phyloP scores from a whole-genome alignment of 208 protist genomes.

The Trypanosoma platydactyli region DNA sequence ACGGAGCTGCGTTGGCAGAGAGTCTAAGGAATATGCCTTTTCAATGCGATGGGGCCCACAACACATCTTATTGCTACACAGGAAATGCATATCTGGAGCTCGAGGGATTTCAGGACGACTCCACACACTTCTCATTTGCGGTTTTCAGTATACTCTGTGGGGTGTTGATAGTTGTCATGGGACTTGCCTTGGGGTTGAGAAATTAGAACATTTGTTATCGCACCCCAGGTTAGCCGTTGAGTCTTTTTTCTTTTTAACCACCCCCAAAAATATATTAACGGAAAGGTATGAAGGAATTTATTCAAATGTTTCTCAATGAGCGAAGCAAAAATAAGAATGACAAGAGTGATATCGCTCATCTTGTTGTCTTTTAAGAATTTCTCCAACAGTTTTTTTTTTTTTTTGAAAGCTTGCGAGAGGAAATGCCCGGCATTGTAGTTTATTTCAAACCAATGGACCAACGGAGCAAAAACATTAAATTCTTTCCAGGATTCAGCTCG shows the following conservation, averaged over 20 bases:
- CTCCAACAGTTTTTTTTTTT: not conserved
- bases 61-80: slow-evolving; percentile 73
- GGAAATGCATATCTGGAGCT: slow-evolving; percentile 47
- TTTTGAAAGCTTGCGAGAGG: too few relatives aligned
- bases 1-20: slow-evolving; percentile 54
- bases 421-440: too few relatives aligned
- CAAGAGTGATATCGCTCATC: not conserved
- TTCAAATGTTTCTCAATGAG: too few relatives aligned
- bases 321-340: not conserved
- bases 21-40: slow-evolving; percentile 41
- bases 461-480: too few relatives aligned
- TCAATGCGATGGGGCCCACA: slow-evolving; percentile 52
- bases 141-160: slow-evolving; percentile 14
- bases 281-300: too few relatives aligned
- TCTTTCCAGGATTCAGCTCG: too few relatives aligned
- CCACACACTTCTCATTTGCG: slow-evolving; percentile 25
- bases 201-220: not conserved
- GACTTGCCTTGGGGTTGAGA: slow-evolving; percentile 19
- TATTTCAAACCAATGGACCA: too few relatives aligned
- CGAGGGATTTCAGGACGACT: slow-evolving; percentile 49
- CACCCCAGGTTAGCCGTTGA: not conserved
- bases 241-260: slow-evolving; percentile 1
- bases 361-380: not conserved
- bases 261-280: too few relatives aligned
- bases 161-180: slow-evolving; percentile 26